Percentiles rank a stretch among this genome's conserved stretches.
Conservation (phyloP, 164 flowering plant genomes). For the Buxus sempervirens region DNA sequence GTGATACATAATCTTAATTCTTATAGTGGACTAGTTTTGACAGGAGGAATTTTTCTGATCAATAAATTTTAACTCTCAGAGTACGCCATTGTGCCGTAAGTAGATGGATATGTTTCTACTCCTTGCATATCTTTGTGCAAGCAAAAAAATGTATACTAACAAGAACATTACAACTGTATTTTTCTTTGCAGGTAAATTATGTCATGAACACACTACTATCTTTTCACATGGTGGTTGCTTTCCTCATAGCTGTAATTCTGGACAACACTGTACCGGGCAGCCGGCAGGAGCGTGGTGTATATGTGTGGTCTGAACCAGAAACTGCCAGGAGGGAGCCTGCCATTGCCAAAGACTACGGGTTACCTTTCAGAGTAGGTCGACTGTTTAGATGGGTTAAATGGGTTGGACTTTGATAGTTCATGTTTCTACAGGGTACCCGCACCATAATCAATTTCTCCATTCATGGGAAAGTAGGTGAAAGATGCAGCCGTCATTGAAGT, state of each 20-base stretch:
- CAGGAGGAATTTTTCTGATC: too few relatives aligned
- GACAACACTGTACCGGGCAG: conserved; percentile 98
- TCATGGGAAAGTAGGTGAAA: background rate
- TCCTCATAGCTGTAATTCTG: conserved; percentile 73
- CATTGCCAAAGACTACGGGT: conserved; percentile 73
- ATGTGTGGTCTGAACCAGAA: conserved; percentile 83
- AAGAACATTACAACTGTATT: background rate
- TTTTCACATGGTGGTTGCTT: conserved; percentile 90
- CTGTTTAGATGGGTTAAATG: conserved; percentile 96
- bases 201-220: conserved; percentile 81
- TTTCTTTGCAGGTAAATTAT: conserved; percentile 69
- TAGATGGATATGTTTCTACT: too few relatives aligned
- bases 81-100: too few relatives aligned
- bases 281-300: conserved; percentile 90
- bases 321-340: conserved; percentile 86
- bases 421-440: background rate
- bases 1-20: too few relatives aligned
- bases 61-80: too few relatives aligned
- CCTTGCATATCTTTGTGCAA: too few relatives aligned
- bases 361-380: conserved; percentile 83
- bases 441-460: background rate
- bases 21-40: too few relatives aligned
- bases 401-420: conserved; percentile 64
- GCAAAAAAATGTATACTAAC: too few relatives aligned
- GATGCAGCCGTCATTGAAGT: background rate